Evolutionary conservation across 176 grass and related monocot species (phyloP), one percentile per base, ranked within the genome.

Genomic region (Alloteropsis semialata): DNA sequence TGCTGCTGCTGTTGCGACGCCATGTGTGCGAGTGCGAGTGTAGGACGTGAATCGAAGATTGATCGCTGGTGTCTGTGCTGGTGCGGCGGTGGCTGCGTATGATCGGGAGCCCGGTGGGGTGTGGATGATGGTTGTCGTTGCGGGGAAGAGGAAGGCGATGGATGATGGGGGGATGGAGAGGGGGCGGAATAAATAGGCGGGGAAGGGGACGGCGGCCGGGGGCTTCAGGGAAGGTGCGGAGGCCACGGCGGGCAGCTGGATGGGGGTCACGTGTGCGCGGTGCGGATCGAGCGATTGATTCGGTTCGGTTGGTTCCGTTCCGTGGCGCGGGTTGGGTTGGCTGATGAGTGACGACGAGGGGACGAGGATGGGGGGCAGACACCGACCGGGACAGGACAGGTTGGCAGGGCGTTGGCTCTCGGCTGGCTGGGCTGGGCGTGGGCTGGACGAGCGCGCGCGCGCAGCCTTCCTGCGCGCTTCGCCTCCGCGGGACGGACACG

Each of bases 181-280:
- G 44, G 69, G 25, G 18, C 58, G 67, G 89, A 58, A 85, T 87
- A 92, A 86, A 90, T 92, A 95, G 83, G 83, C 10, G 45, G 10
- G 7, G 2, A 19, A 13, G 13, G 6, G 44, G 9, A 75, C 12
- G 46, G 69, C 6, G 14, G 0, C 17, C 6, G 37, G 22, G 76
- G 62, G 64, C 66, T 93, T 86, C 84, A 94, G 82, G 65, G 90
- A 97, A 87, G 73, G 74, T 77, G 83, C 81, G 24, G n/a, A 13
- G 60, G 39, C 61, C 64, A 54, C 27, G 73, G 42, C 69, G 13
- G 33, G 14, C 48, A 22, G 75, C n/a, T 84, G 81, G 81, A 74
- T 27, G 41, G 76, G 79, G 18, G 57, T 80, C 87, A 78, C 86
- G 65, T 68, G 85, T n/a, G n/a, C 49, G 42, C 39, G 41, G 33